Evolutionary conservation across 208 protist species (phyloP), one percentile per base, ranked within the genome.

Genomic region (Entamoeba histolytica): DNA sequence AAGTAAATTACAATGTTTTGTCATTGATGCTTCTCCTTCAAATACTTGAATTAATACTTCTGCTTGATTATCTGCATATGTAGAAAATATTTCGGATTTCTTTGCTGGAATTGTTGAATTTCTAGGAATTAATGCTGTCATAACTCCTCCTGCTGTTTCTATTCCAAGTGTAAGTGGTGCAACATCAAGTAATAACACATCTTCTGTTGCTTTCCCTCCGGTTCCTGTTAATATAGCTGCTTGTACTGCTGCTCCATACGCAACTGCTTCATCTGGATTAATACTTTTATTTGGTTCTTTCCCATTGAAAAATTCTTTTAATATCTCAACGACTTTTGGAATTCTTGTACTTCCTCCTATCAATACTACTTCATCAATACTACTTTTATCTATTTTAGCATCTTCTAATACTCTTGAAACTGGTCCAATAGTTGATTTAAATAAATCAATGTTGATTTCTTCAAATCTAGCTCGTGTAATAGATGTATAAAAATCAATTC

Each of bases 211-310:
- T 44, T 96, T 97, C 8, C 96, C 92, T 35, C 98, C 97, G 3
- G 96, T 92, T 39, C n/a, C 31, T 49, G 94, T 39, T 17, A 99
- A 96, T 55, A 99, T 96, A 94, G 97, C 98, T 91, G 96, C 98
- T 96, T 99, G 98, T 23, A 99, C 97, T 19, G 98, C 98, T 5
- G 98, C 98, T 95, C 98, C 98, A 95, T 98, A 98, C 35, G 98
- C 98, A 39, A 99, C 98, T 47, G 98, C 98, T 96, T 99, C 98
- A 96, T 99, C 98, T 93, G 98, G 98, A 96, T 99, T 99, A 96
- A 99, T n/a, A n/a, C n/a, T n/a, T n/a, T n/a, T n/a, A n/a, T n/a
- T n/a, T n/a, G n/a, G n/a, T n/a, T n/a, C n/a, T n/a, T n/a, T n/a
- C n/a, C n/a, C n/a, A n/a, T n/a, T n/a, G n/a, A n/a, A n/a, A n/a